These are phyloP conservation scores for Boletus coffeatus DNA, from an alignment of 1,284 basidiomycete genomes.

Conservation along the genomic window DNA sequence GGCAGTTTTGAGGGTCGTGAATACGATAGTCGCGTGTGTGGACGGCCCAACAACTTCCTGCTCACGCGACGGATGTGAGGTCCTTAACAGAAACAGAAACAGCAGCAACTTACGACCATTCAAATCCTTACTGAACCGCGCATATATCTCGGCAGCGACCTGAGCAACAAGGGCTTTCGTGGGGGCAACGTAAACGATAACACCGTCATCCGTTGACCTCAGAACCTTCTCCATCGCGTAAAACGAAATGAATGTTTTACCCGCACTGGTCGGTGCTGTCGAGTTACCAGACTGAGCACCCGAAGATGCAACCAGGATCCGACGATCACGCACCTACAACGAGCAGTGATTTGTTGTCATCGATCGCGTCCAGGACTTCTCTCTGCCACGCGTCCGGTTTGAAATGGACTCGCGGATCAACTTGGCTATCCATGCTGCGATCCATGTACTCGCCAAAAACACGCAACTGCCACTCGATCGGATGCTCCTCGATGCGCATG, in stretches of 20 bases:
- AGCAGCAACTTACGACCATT: constrained; percentile 36
- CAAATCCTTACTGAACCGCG: constrained; percentile 57
- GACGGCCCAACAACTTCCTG: constrained; percentile 60
- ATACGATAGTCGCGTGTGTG: constrained; percentile 65
- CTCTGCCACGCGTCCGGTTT: constrained; percentile 68
- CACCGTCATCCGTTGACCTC: constrained; percentile 53
- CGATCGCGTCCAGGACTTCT: constrained; percentile 58
- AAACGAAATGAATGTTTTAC: constrained; percentile 73
- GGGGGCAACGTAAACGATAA: constrained; percentile 69
- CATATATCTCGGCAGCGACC: constrained; percentile 63
- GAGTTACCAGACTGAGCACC: background rate
- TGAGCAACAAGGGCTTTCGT: constrained; percentile 69
- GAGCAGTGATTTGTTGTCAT: constrained; percentile 52
- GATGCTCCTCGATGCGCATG: constrained; percentile 53
- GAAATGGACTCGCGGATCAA: constrained; percentile 56
- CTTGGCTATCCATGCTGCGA: constrained; percentile 57
- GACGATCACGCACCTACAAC: constrained; percentile 49
- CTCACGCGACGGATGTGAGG: background rate
- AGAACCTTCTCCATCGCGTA: constrained; percentile 71
- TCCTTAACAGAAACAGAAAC: background rate
- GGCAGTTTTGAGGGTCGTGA: constrained; percentile 58
- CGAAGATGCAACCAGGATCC: background rate
- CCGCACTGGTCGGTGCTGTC: constrained; percentile 60
- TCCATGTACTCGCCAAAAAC: constrained; percentile 71
- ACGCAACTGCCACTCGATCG: constrained; percentile 59